Evolutionary conservation across 805 yeast genomes (phyloP).

Genomic region (Sungouiella thailandica): DNA sequence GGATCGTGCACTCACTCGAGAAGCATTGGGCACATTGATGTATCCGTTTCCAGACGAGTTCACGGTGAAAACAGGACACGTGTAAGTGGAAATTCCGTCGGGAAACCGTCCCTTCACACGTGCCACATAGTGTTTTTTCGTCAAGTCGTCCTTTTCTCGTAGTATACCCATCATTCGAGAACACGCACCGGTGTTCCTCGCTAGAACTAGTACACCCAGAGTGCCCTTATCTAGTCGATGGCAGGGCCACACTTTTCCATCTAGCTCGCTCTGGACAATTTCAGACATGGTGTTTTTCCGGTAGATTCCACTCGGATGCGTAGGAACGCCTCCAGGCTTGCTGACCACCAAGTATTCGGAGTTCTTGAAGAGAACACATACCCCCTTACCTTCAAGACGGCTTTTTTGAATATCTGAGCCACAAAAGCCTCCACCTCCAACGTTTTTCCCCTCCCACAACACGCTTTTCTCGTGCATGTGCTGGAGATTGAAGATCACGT

Average conservation of each 20-base stretch:
- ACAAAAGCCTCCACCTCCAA: constrained; percentile 3
- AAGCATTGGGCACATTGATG: constrained; percentile 21
- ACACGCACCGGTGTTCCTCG: constrained; percentile 30
- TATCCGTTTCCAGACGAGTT: constrained; percentile 29
- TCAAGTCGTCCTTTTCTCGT: constrained; percentile 19
- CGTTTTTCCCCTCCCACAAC: constrained; percentile 5
- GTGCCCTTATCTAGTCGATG: constrained; percentile 51
- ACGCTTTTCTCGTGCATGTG: constrained; percentile 44
- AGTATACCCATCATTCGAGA: constrained; percentile 28
- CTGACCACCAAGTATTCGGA: constrained; percentile 38
- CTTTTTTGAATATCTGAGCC: not conserved
- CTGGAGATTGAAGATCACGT: constrained; percentile 23
- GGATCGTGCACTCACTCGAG: constrained; percentile 24
- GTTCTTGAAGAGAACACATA: constrained; percentile 31
- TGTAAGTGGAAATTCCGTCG: constrained; percentile 16
- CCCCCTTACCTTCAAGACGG: not conserved
- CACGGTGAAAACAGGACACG: constrained; percentile 37
- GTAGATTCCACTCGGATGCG: constrained; percentile 48
- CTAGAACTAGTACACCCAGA: constrained; percentile 46
- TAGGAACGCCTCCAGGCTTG: constrained; percentile 51
- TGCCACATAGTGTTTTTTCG: constrained; percentile 43
- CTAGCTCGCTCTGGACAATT: constrained; percentile 30
- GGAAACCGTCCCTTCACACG: constrained; percentile 41
- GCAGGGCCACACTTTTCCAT: constrained; percentile 32
- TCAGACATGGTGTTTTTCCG: constrained; percentile 40